A percentile compares a stretch with the other conserved stretches of the same genome.
Conservation (phyloP, 1,284 basidiomycete genomes). For the Porphyrellus sp. region DNA sequence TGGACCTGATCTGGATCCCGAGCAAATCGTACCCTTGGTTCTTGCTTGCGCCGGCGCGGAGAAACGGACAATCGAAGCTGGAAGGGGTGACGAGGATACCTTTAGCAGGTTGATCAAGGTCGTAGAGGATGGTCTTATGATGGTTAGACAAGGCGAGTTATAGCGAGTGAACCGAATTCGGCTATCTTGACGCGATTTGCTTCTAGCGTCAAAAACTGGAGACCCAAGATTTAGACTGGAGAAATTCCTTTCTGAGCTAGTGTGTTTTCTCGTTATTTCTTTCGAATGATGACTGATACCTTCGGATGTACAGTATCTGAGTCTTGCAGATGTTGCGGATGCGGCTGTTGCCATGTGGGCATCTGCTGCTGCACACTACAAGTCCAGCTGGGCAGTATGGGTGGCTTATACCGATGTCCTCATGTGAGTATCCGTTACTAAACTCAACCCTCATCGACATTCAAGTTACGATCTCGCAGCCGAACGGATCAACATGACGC, state of each 20-base stretch:
- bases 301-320: conserved; percentile 45
- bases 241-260: conserved; percentile 73
- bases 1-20: conserved; percentile 44
- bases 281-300: neutral
- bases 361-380: conserved; percentile 59
- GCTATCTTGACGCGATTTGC: neutral
- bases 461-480: conserved; percentile 34
- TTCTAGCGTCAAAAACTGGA: conserved; percentile 45
- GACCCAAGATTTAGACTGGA: conserved; percentile 70
- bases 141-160: conserved; percentile 53
- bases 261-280: conserved; percentile 39
- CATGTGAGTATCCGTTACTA: conserved; percentile 46
- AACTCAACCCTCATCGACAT: neutral
- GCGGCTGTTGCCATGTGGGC: conserved; percentile 61
- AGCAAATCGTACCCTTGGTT: conserved; percentile 65
- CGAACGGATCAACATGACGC: conserved; percentile 55
- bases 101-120: conserved; percentile 51
- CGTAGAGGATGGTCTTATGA: conserved; percentile 57
- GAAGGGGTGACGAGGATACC: conserved; percentile 43
- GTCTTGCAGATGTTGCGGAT: conserved; percentile 47
- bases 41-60: conserved; percentile 67
- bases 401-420: conserved; percentile 63
- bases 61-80: conserved; percentile 51
- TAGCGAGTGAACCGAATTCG: neutral
- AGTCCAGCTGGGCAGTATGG: conserved; percentile 70